Percentiles rank a stretch among this genome's conserved stretches.
These are phyloP conservation scores for Malus sieversii DNA, from an alignment of 306 rosid species.

Conservation along the genomic window DNA sequence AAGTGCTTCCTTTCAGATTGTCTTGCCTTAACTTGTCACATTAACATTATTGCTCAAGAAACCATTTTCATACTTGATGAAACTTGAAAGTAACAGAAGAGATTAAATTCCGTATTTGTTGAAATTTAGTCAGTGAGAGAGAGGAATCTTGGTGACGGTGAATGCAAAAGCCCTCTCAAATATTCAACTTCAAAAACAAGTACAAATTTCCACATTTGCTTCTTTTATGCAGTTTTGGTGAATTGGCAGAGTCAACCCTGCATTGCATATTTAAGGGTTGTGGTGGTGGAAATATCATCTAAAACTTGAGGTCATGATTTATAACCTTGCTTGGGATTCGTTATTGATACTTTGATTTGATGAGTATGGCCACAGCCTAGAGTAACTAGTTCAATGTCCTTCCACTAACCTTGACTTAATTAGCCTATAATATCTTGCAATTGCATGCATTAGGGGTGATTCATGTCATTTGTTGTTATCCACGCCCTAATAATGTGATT, in stretches of 20 bases:
- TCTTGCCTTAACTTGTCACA: conserved; percentile 24
- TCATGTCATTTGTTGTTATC: not conserved
- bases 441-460: not conserved
- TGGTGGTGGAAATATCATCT: conserved; percentile 6
- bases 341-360: not conserved
- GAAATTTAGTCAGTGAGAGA: conserved; percentile 4
- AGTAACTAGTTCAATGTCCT: not conserved
- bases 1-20: conserved; percentile 33
- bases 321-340: conserved; percentile 2
- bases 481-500: no score
- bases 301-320: not conserved
- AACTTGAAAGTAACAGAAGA: conserved; percentile 6
- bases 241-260: conserved; percentile 30
- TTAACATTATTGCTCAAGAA: conserved; percentile 17
- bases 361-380: not conserved
- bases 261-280: conserved; percentile 4
- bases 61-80: conserved; percentile 15
- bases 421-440: not conserved
- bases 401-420: not conserved
- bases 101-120: not conserved
- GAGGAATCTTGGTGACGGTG: not conserved
- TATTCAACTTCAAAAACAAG: not conserved
- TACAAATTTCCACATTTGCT: not conserved
- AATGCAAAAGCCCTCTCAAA: not conserved
- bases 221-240: conserved; percentile 14